These are phyloP conservation scores for Diaporthe vaccinii DNA, from an alignment of 2,329 filamentous ascomycete genomes.

Conservation along the genomic window DNA sequence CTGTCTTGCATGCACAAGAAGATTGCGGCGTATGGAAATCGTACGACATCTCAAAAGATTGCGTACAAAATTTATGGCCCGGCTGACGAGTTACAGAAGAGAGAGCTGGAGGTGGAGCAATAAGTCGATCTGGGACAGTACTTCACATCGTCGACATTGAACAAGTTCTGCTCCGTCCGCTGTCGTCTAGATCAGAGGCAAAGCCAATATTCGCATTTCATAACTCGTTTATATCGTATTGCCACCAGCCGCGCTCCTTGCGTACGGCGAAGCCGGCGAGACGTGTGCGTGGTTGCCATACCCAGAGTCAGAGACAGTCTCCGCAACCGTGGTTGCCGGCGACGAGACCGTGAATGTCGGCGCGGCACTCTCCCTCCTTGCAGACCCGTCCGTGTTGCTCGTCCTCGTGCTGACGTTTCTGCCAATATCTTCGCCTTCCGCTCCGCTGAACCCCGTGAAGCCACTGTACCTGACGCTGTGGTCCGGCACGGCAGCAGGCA, in stretches of 20 bases:
- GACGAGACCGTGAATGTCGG: constrained; percentile 23
- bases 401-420: constrained; percentile 25
- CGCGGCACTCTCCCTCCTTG: constrained; percentile 11
- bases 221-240: constrained; percentile 5
- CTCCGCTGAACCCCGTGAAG: constrained; percentile 20
- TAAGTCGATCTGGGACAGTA: background rate
- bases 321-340: constrained; percentile 20
- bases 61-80: background rate
- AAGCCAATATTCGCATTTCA: background rate
- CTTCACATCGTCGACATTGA: background rate
- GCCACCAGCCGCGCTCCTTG: constrained; percentile 21
- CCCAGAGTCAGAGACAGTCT: constrained; percentile 18
- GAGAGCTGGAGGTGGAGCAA: background rate
- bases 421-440: constrained; percentile 9
- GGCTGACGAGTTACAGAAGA: background rate
- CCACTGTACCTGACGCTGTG: constrained; percentile 11
- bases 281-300: background rate
- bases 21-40: too few species aligned
- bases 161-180: too few species aligned
- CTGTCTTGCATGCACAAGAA: background rate
- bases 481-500: constrained; percentile 20
- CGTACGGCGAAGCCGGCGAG: constrained; percentile 20
- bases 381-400: constrained; percentile 22
- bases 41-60: background rate
- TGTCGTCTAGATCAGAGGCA: background rate